Conservation (phyloP, 78 protist genomes). For the Dictyostelium firmibasis region DNA sequence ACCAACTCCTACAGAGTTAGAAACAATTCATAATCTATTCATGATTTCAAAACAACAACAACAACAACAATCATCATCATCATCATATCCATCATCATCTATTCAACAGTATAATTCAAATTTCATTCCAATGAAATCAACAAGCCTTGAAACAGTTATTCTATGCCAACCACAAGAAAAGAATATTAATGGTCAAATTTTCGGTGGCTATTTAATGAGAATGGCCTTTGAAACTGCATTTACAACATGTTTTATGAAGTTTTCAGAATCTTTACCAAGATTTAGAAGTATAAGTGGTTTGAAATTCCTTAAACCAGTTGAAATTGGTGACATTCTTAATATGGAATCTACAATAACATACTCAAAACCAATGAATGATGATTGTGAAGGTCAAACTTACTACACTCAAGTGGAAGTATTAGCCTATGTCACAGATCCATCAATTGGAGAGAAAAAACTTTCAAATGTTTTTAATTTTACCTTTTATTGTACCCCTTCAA, state of each 20-base stretch:
- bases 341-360: constrained; percentile 64
- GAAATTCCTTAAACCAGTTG: constrained; percentile 54
- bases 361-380: neutral
- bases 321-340: constrained; percentile 69
- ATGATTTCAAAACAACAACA: neutral
- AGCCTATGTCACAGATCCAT: constrained; percentile 61
- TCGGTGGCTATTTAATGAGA: constrained; percentile 81
- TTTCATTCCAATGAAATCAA: constrained; percentile 53
- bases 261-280: constrained; percentile 31
- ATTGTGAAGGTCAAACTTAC: neutral
- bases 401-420: constrained; percentile 70
- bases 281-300: constrained; percentile 72
- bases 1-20: constrained; percentile 44
- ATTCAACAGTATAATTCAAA: neutral
- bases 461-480: constrained; percentile 77
- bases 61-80: too few species aligned
- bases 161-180: constrained; percentile 82
- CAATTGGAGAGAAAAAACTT: constrained; percentile 16
- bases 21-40: constrained; percentile 68
- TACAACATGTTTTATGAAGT: constrained; percentile 31
- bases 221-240: constrained; percentile 73
- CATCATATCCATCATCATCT: too few species aligned
- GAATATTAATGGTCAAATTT: constrained; percentile 70
- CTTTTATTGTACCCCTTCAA: constrained; percentile 38
- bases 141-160: constrained; percentile 13